Base-by-base conservation (phyloP, 2,329 filamentous ascomycete species). In the Fusarium scirpi region DNA sequence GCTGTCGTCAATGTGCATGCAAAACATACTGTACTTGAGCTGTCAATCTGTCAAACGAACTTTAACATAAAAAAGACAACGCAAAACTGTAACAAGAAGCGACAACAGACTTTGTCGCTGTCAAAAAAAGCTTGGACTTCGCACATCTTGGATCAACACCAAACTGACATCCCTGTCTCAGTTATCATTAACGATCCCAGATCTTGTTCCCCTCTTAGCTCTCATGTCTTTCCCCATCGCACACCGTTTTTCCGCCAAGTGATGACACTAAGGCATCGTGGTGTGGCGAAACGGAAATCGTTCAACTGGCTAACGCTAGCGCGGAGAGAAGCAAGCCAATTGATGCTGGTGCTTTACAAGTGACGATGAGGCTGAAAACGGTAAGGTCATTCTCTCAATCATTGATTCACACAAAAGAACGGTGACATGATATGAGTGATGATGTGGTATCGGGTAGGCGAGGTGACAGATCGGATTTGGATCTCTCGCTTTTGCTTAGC, bases 31-130 rank as follows among this genome's bases (percentile, higher is more conserved):
- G 22, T 22, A 4, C 25, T 16, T n/a, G 16, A 22, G 3, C 48
- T 56, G 55, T 65, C 62, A 65, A 59, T 32, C 18, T 65, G 61
- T 29, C 62, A 66, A 67, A 43, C n/a, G 29, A 66, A 56, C 63
- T 61, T 16, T 56, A 67, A 54, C 38, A 22, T n/a, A 27, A 29
- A 47, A 46, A 47, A 25, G 45, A 47, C 34, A 25, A 30, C 51
- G n/a, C n/a, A 47, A 41, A 30, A 45, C 30, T 51, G 34, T 47
- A 32, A 34, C n/a, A 25, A 29, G 12, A 38, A 30, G 34, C 25
- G 11, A 30, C 25, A 34, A 48, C 43, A 43, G 15, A 20, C 8
- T 53, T 27, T 43, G 5, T 53, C 24, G 4, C 10, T 27, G 32
- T 52, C 18, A 41, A 40, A 40, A 3, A 52, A 8, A 15, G 24